Conservation (phyloP, 2,329 filamentous ascomycete genomes). For the Thielaviopsis euricoi region DNA sequence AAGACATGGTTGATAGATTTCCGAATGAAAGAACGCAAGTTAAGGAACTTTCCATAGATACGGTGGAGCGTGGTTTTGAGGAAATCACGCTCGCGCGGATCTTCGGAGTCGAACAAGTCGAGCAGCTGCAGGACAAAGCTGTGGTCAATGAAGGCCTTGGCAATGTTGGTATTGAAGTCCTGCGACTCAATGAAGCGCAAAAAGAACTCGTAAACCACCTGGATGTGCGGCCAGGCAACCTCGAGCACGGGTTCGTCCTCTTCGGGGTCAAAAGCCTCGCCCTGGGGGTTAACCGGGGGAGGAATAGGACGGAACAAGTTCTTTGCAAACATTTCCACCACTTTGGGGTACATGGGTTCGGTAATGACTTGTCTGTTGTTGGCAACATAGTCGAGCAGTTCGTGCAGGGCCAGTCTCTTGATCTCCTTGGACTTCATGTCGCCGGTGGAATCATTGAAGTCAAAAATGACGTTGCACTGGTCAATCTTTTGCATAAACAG, state of each 20-base stretch:
- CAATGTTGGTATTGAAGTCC: constrained; percentile 99
- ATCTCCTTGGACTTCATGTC: constrained; percentile 99
- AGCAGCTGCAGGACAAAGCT: constrained; percentile 90
- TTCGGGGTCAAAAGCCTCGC: constrained; percentile 94
- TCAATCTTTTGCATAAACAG: constrained; percentile 99
- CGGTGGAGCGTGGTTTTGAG: constrained; percentile 94
- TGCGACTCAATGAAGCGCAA: constrained; percentile 97
- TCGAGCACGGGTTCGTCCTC: constrained; percentile 96
- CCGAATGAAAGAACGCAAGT: constrained; percentile 89
- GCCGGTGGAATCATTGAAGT: constrained; percentile 94
- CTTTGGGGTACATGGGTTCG: constrained; percentile 95
- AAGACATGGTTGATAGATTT: constrained; percentile 99
- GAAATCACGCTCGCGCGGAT: constrained; percentile 90
- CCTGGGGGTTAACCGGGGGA: constrained; percentile 91
- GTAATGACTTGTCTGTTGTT: constrained; percentile 98
- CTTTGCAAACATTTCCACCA: constrained; percentile 98
- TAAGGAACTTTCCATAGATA: constrained; percentile 98
- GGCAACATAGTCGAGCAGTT: constrained; percentile 92
- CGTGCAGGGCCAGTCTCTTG: constrained; percentile 88
- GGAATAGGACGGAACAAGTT: constrained; percentile 95
- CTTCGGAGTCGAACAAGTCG: constrained; percentile 97
- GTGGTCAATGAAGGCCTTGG: constrained; percentile 97
- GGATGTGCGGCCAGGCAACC: constrained; percentile 97
- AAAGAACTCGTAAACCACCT: constrained; percentile 99
- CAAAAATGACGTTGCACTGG: constrained; percentile 99